These are phyloP conservation scores for Populus hybrid DNA, from an alignment of 441 rosid species.

Conservation along the genomic window DNA sequence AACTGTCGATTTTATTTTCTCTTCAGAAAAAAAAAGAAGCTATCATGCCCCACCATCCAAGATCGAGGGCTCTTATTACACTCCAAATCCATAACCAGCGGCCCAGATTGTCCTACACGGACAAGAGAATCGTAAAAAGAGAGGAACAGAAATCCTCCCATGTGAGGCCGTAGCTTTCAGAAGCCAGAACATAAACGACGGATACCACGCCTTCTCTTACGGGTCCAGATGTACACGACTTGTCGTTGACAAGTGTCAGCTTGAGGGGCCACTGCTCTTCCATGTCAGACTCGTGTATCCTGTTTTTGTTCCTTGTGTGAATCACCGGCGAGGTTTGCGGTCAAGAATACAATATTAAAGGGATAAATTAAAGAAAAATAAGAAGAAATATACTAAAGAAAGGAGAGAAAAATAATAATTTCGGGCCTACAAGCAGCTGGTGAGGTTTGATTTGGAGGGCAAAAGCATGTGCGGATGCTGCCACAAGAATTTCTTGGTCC, in stretches of 20 bases:
- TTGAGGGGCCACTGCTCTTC: not conserved
- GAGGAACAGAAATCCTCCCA: conserved; percentile 16
- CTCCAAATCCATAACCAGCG: conserved; percentile 17
- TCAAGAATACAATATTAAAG: no score
- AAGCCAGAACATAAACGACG: conserved; percentile 4
- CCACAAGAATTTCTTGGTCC: conserved; percentile 15
- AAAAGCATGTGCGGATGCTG: conserved; percentile 38
- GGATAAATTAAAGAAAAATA: not conserved
- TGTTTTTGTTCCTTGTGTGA: conserved; percentile 2
- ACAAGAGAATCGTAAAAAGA: conserved; percentile 20
- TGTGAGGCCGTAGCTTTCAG: conserved; percentile 27
- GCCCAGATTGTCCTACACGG: not conserved
- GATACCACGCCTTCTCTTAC: conserved; percentile 14
- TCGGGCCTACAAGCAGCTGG: conserved; percentile 25
- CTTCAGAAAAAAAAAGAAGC: not conserved
- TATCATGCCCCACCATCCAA: conserved; percentile 1
- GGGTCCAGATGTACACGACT: conserved; percentile 19
- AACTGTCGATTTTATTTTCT: not conserved
- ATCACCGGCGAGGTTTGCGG: conserved; percentile 43
- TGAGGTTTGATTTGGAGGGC: conserved; percentile 31
- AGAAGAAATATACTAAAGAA: not conserved
- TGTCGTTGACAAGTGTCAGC: conserved; percentile 12
- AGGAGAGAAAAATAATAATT: not conserved
- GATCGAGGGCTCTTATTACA: conserved; percentile 20
- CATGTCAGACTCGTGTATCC: conserved; percentile 14